These are phyloP conservation scores for Groenewaldozyma sp. DNA, from an alignment of 1,139 yeast species.

Conservation along the genomic window DNA sequence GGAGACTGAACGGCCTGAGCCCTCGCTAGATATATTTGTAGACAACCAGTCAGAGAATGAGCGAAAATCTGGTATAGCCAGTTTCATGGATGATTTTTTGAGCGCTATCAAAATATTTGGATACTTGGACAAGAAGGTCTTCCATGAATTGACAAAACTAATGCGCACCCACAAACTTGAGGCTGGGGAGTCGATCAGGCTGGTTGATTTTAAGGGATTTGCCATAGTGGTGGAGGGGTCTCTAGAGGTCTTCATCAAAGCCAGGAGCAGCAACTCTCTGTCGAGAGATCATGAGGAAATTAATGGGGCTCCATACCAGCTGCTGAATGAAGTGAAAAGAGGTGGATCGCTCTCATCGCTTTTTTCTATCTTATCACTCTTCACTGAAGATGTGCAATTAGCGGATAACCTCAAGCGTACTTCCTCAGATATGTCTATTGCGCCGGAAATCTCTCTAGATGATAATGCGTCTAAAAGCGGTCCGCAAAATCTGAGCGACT, in stretches of 20 bases:
- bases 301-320: conserved; percentile 54
- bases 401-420: conserved; percentile 11
- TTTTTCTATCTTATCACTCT: conserved; percentile 65
- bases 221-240: conserved; percentile 92
- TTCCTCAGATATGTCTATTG: conserved; percentile 4
- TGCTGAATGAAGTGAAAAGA: conserved; percentile 74
- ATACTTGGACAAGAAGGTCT: conserved; percentile 79
- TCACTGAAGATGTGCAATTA: conserved; percentile 36
- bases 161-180: conserved; percentile 84
- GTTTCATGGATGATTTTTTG: conserved; percentile 79
- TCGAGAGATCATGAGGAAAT: conserved; percentile 28
- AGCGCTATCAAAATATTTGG: conserved; percentile 92
- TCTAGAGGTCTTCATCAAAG: conserved; percentile 65
- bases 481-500: conserved; percentile 11
- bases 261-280: conserved; percentile 18
- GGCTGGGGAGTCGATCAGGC: conserved; percentile 61
- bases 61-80: conserved; percentile 36
- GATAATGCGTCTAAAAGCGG: conserved; percentile 1
- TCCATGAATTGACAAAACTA: conserved; percentile 83
- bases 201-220: conserved; percentile 74
- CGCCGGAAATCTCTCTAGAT: conserved; percentile 6
- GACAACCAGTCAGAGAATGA: conserved; percentile 30
- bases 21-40: conserved; percentile 36
- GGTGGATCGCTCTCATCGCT: conserved; percentile 81
- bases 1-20: conserved; percentile 39